Conservation (phyloP, 2,329 filamentous ascomycete genomes). For the Ceratocystis cacaofunesta region DNA sequence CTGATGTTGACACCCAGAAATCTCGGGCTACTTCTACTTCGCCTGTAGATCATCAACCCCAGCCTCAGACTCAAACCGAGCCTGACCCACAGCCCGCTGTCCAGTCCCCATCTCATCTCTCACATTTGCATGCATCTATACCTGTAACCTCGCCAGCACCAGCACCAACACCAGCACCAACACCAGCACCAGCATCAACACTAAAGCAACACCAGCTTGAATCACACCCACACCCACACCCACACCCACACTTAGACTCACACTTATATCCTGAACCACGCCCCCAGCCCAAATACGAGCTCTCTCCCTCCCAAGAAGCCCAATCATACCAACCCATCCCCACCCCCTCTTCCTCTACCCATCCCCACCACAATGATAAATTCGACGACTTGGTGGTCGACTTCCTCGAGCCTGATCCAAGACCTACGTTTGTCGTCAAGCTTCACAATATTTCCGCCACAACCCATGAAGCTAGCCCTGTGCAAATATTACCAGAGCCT, state of each 20-base stretch:
- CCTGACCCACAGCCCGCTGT: neutral
- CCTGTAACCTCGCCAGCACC: neutral
- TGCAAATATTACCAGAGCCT: neutral
- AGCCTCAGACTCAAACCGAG: neutral
- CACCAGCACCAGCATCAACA: neutral
- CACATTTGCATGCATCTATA: neutral
- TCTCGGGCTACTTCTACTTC: neutral
- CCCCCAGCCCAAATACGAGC: neutral
- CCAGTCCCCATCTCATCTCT: neutral
- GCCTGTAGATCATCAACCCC: neutral
- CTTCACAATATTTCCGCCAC: neutral
- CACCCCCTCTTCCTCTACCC: neutral
- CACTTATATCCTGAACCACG: neutral
- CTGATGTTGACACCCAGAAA: neutral
- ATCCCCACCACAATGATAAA: neutral
- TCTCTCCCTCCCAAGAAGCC: neutral
- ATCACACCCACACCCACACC: neutral
- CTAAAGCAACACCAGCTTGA: neutral
- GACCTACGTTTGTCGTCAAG: conserved; percentile 28
- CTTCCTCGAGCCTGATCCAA: conserved; percentile 29
- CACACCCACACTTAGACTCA: neutral
- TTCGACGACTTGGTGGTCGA: conserved; percentile 23
- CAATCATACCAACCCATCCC: neutral
- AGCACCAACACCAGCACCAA: neutral
- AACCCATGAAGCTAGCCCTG: neutral